Conservation (phyloP, 257 asterid genomes). For the Capsicum rhomboideum region DNA sequence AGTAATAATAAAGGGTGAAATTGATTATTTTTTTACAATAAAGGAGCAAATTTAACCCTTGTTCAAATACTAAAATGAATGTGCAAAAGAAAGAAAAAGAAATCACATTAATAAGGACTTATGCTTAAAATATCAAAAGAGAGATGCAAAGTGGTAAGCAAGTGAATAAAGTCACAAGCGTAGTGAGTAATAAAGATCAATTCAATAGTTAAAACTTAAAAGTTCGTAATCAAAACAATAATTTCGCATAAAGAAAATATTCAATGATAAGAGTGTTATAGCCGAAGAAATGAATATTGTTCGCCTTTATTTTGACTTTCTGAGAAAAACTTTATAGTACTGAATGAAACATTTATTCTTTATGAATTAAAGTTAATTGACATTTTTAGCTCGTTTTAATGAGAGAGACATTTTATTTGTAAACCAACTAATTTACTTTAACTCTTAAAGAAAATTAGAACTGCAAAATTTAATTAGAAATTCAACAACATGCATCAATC, state of each 20-base stretch:
- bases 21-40: neutral
- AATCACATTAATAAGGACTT: neutral
- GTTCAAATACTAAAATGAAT: neutral
- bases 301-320: no score
- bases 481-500: neutral
- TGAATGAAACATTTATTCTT: no score
- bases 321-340: no score
- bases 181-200: neutral
- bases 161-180: neutral
- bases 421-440: neutral
- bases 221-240: neutral
- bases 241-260: neutral
- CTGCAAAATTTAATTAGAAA: neutral
- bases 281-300: no score
- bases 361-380: no score
- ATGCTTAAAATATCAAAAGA: no score
- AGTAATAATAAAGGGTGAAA: neutral
- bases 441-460: no score
- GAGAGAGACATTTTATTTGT: neutral
- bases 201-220: neutral
- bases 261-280: no score
- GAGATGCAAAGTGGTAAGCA: neutral
- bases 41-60: neutral
- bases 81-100: neutral
- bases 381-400: neutral